Evolutionary conservation across 306 rosid species (phyloP).

Genomic region (Cucumis hystrix): DNA sequence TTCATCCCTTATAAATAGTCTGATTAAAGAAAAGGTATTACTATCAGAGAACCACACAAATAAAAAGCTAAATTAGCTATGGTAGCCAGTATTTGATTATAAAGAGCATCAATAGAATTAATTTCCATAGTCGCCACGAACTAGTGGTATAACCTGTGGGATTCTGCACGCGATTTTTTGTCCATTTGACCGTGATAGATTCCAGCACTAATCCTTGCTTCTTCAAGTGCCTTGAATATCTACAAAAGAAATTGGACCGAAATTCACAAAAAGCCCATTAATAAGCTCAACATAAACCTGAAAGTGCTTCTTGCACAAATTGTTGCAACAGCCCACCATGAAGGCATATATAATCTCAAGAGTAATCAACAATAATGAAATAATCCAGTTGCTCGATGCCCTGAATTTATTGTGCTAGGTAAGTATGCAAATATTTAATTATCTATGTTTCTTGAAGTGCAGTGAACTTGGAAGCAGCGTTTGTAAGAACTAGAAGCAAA

Average conservation of each 20-base stretch:
- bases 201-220: conserved; percentile 56
- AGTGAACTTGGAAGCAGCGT: neutral
- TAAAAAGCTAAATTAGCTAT: neutral
- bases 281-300: neutral
- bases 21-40: conserved; percentile 13
- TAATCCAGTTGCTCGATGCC: neutral
- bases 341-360: neutral
- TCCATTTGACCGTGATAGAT: conserved; percentile 74
- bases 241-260: conserved; percentile 11
- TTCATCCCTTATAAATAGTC: conserved; percentile 77
- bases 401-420: neutral
- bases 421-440: neutral
- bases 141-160: conserved; percentile 52
- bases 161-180: conserved; percentile 58
- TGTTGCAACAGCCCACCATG: neutral
- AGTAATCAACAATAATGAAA: neutral
- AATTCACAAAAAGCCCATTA: conserved; percentile 7
- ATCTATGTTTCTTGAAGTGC: neutral
- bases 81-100: neutral
- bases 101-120: neutral
- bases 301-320: neutral
- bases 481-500: neutral
- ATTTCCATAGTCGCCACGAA: neutral
- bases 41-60: neutral
- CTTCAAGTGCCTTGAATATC: conserved; percentile 50